Conservation (phyloP, 1,284 basidiomycete species). For the Trichosporon faecale region DNA sequence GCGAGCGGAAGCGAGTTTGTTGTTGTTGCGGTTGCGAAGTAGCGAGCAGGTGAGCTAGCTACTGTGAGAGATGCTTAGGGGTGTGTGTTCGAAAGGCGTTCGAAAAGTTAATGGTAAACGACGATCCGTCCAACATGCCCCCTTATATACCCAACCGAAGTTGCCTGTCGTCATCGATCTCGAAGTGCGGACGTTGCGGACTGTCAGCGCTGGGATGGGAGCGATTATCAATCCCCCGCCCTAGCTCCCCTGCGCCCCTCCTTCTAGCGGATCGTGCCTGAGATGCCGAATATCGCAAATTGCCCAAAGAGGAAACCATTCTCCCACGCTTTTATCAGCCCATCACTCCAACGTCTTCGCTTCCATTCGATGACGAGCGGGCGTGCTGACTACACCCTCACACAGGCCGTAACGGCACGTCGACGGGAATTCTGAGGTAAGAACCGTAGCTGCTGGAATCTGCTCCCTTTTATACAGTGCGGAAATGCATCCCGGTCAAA, state of each 20-base stretch:
- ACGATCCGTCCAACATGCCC: background rate
- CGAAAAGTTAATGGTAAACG: too few species aligned
- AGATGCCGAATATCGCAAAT: background rate
- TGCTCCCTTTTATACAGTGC: too few species aligned
- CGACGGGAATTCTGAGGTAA: too few species aligned
- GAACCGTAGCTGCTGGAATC: too few species aligned
- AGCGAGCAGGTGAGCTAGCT: background rate
- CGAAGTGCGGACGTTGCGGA: too few species aligned
- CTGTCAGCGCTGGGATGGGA: background rate
- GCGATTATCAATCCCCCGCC: background rate
- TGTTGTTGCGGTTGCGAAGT: background rate
- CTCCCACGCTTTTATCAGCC: constrained; percentile 9
- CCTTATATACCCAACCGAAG: background rate
- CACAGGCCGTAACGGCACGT: background rate
- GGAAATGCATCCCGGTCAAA: too few species aligned
- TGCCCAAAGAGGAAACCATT: background rate
- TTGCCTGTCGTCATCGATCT: background rate
- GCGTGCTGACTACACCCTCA: background rate
- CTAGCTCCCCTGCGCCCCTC: background rate
- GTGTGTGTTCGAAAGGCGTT: too few species aligned
- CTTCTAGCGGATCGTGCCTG: background rate
- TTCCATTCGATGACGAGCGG: background rate
- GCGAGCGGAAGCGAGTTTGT: background rate
- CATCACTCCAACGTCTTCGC: background rate
- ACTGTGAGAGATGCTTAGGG: too few species aligned